Base-by-base conservation (phyloP, 805 yeast species). In the Phaffomyces opuntiae region DNA sequence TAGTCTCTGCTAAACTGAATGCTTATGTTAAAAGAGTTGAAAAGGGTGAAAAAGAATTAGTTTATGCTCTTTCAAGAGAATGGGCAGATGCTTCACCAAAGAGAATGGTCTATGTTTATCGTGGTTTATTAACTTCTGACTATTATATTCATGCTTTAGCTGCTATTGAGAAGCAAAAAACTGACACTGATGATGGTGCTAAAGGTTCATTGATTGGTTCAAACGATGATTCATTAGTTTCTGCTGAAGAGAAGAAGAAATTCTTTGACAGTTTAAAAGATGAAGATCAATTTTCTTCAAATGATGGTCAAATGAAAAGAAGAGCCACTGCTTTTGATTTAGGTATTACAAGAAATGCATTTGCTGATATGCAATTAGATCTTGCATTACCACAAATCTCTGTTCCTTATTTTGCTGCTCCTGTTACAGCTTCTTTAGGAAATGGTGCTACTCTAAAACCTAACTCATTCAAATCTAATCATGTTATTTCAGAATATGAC, bases 61-160 rank as follows among this genome's bases (percentile, higher is more conserved):
- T 75, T 47, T 86, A 86, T 62, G 87, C 91, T 17, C 66, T 86
- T 38, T 81, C 88, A 1, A 77, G 95, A 66, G 93, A 86, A 63
- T 86, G 95, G 95, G 91, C 95, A 4, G 91, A 85, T 62, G 88
- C 91, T 16, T 80, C 88, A 3, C 95, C 95, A 43, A 82, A 86
- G 58, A 74, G 95, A 69, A 86, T 86, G 95, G 89, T 86, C 26
- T 86, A 86, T 57, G 89, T 84, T 42, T 86, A 86, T 63, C 78
- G 93, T 57, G 95, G 95, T 35, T 66, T 83, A 27, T 69, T 86
- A 50, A 77, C 91, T 29, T 73, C 78, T n/a, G 90, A 85, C 60
- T 86, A 82, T 64, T 82, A 81, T 54, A 65, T 79, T 36, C 87
- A 81, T 59, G 91, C 86, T 8, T 76, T 80, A 43, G 76, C 74